Evolutionary conservation across 345 rosid genomes (phyloP).

Genomic region (Sisymbrium irio): DNA sequence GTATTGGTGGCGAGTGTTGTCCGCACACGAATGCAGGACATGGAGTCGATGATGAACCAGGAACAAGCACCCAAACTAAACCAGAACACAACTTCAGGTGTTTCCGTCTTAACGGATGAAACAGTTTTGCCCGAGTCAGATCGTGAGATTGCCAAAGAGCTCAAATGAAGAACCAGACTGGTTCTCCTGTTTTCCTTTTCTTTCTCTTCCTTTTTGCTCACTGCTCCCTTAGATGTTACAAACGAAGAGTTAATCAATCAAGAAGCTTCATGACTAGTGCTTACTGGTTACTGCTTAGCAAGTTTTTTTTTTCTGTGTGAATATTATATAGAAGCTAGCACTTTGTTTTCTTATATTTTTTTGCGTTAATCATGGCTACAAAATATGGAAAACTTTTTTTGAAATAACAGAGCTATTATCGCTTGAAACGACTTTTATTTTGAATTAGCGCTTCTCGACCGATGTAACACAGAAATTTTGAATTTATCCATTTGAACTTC

Average conservation of each 20-base stretch:
- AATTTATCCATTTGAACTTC: too few species aligned
- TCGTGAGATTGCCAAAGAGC: conserved; percentile 35
- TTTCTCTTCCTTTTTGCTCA: background rate
- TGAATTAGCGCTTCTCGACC: too few species aligned
- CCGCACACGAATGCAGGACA: conserved; percentile 64
- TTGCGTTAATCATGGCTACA: background rate
- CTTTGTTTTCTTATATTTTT: background rate
- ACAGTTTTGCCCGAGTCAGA: conserved; percentile 31
- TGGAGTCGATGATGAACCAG: conserved; percentile 50
- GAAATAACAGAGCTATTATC: too few species aligned
- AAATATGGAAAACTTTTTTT: background rate
- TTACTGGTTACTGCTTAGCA: too few species aligned
- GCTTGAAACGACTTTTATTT: background rate
- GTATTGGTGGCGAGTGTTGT: conserved; percentile 70
- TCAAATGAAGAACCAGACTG: conserved; percentile 26
- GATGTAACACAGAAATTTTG: too few species aligned
- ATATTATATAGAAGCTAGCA: background rate
- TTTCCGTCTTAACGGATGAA: conserved; percentile 27
- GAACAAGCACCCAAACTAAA: conserved; percentile 35
- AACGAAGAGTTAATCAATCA: too few species aligned
- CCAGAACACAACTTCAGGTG: conserved; percentile 1
- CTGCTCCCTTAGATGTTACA: too few species aligned
- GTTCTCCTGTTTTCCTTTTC: background rate
- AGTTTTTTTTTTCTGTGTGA: background rate
- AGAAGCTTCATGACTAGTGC: too few species aligned